Conservation (phyloP, 495 filamentous ascomycete species). For the Mycothermus thermophilus region DNA sequence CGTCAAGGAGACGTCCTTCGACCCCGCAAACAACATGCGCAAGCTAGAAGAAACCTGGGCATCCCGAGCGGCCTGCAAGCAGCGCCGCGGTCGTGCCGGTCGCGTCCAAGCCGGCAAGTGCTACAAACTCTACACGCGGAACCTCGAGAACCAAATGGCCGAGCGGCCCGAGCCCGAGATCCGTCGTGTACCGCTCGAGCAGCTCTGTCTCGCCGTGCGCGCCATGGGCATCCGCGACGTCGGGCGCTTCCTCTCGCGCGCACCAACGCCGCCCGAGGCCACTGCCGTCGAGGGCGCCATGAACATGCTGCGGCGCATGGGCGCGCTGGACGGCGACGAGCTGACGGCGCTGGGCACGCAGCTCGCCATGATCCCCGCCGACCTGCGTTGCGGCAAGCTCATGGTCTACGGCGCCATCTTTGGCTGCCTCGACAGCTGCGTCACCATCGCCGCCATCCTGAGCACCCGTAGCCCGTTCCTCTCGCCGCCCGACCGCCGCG, state of each 20-base stretch:
- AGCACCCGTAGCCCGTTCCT: constrained; percentile 77
- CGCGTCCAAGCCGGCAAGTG: constrained; percentile 81
- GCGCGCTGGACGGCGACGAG: constrained; percentile 70
- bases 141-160: constrained; percentile 73
- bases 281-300: constrained; percentile 77
- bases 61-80: constrained; percentile 86
- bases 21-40: constrained; percentile 85
- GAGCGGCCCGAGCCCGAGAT: constrained; percentile 90
- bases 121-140: constrained; percentile 88
- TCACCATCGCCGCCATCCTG: constrained; percentile 83
- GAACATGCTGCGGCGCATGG: constrained; percentile 63
- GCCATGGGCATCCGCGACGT: constrained; percentile 86
- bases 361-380: constrained; percentile 85
- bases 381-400: constrained; percentile 83
- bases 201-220: constrained; percentile 83
- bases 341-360: constrained; percentile 84
- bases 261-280: constrained; percentile 74
- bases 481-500: constrained; percentile 63
- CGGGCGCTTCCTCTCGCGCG: constrained; percentile 63
- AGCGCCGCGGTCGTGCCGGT: constrained; percentile 88
- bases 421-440: constrained; percentile 70
- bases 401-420: constrained; percentile 94
- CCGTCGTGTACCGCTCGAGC: constrained; percentile 80
- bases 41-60: constrained; percentile 92
- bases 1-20: constrained; percentile 93